Base-by-base conservation (phyloP, 257 asterid genomes). In the Ocimum tenuiflorum region DNA sequence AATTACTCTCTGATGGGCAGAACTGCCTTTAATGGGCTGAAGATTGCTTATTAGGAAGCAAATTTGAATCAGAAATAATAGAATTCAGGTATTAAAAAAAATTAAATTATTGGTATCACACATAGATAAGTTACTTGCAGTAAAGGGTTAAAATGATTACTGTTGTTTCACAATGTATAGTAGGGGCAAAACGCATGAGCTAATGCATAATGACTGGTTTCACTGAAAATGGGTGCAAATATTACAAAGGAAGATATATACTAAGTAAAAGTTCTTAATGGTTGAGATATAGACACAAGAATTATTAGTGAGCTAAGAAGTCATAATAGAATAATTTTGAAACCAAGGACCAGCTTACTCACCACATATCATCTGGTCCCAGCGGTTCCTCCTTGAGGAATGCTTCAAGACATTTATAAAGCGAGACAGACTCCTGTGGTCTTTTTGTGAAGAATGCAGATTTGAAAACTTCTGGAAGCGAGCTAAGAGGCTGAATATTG, bases 361-460 rank as follows among this genome's bases (percentile, higher is more conserved):
- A 92, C 97, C 99, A 92, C 99, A 92, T 92, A 77, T 92, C 99
- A 72, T 92, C 97, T 65, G 97, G 99, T 70, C 99, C 99, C 46
- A 89, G 84, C 54, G 99, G 99, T 82, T 89, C 99, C 83, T 89
- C 99, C 94, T 83, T 87, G 42, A 92, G 88, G 54, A 89, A 89
- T 7, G 97, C 97, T 80, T 89, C 96, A 22, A 92, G 91, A 73
- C 99, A 92, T 83, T 86, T 87, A 85, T 85, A 87, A 54, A 92
- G 77, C 53, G 97, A 86, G 71, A 86, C 88, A 60, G 91, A 73
- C 68, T 94, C 96, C 75, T 86, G 90, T 10, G 96, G 91, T 67
- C 82, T 83, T 77, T 72, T 86, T 15, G 81, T 54, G 35, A 80
- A 82, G 79, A 79, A 83, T 0, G 91, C 81, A 48, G 92, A 75